Base-by-base conservation (phyloP, 345 rosid genomes). In the Turritis glabra region DNA sequence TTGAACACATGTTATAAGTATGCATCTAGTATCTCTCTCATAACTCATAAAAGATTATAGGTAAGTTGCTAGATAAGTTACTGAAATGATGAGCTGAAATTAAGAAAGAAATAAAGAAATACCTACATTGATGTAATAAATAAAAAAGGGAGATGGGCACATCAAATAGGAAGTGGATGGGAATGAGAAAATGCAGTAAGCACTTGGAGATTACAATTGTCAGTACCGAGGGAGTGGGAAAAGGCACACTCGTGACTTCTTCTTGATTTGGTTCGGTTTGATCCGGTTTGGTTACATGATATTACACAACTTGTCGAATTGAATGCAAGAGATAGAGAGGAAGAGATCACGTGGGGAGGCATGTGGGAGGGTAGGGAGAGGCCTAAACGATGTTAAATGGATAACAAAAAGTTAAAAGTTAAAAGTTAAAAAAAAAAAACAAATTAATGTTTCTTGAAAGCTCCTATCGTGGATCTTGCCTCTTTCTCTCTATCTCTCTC, bases 391-490 rank as follows among this genome's bases (percentile, higher is more conserved):
- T 64, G 74, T 69, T 77, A 29, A 77, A 35, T 55, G 80, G 72
- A 71, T 71, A 70, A 64, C 71, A 77, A 70, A 77, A 63, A 44
- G 55, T 67, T 12, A 26, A 38, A 47, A 54, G 13, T 5, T 57
- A 2, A 52, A 74, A 6, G 11, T 33, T 7, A 29, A 35, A 58
- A 9, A 47, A 54, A 56, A 50, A 19, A 35, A 58, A 69, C 26
- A 63, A 69, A 60, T 23, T 30, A 82, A 77, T 68, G 77, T 82
- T 82, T 77, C 69, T 77, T 71, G 76, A 61, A 43, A 65, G 82
- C 93, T 83, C 85, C 72, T 75, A 90, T 82, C 80, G 40, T 86
- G 96, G 93, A 89, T 89, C 96, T 92, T 82, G 90, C 87, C 88
- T 76, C 74, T 48, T 4, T 60, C 35, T 50, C 21, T 63, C 57